Evolutionary conservation across 2,329 filamentous ascomycete species (phyloP), one percentile per base, ranked within the genome.

Genomic region (Diaporthe velutina): DNA sequence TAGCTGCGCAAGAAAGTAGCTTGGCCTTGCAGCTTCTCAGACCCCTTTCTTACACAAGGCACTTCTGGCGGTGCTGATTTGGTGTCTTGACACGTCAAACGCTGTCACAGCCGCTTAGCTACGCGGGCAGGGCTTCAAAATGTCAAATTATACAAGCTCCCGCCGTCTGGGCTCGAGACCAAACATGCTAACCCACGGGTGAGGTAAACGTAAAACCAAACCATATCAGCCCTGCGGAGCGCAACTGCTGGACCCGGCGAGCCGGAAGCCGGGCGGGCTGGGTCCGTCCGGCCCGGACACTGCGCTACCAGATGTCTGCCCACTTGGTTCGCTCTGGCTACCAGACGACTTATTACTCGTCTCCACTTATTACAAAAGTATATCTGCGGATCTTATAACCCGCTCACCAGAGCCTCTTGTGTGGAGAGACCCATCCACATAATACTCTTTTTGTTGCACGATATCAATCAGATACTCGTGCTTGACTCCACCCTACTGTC

Each of bases 81-180:
- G 15, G 48, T n/a, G 22, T n/a, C 61, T 25, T 35, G 61, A 67
- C 64, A 38, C 17, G 15, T 38, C 45, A 52, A 22, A 19, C 45
- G 38, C 64, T 67, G 45, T 28, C n/a, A 22, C 33, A 28, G 35
- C 33, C 30, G 9, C 48, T 2, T 40, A 40, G 19, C 30, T 25
- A n/a, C 25, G 25, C 15, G 15, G 35, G n/a, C 40, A 45, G 42
- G 60, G 40, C 25, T 10, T 40, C 9, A 17, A 54, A 15, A 68
- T 68, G 64, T 54, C 33, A 68, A 54, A 28, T 68, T 19, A 38
- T 9, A 68, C 48, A 54, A 68, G 64, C 48, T 54, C 33, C 64
- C 64, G 17, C 48, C 6, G 48, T 33, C 48, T 42, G 33, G 7
- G 30, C n/a, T 30, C 48, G 48, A 40, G 64, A 54, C 48, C 48